Percentiles rank a stretch among this genome's conserved stretches.
Evolutionary conservation across 192 early-diverging fungal genomes (phyloP).

Genomic region (Glomus cerebriforme): DNA sequence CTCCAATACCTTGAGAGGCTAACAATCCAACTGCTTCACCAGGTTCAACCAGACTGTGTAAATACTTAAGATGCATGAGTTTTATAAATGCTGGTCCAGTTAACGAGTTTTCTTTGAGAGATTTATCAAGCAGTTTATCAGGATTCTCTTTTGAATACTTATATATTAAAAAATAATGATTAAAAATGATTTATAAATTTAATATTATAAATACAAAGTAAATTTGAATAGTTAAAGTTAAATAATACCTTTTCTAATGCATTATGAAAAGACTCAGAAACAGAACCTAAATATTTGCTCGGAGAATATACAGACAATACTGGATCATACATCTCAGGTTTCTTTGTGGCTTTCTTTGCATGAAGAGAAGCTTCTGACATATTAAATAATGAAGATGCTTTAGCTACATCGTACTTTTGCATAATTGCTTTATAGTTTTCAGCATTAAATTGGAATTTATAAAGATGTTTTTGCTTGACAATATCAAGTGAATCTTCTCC

Average conservation of each 20-base stretch:
- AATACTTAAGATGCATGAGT: conserved; percentile 95
- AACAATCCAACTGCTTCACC: conserved; percentile 97
- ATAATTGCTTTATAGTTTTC: conserved; percentile 84
- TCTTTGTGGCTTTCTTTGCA: conserved; percentile 78
- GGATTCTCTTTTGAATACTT: conserved; percentile 75
- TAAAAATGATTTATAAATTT: not conserved
- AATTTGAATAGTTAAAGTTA: not conserved
- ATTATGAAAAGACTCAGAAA: conserved; percentile 83
- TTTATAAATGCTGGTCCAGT: conserved; percentile 80
- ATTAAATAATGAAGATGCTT: conserved; percentile 67
- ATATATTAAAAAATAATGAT: not conserved
- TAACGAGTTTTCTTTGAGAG: conserved; percentile 38
- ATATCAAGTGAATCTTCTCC: conserved; percentile 98
- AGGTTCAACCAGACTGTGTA: conserved; percentile 91
- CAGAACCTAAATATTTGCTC: conserved; percentile 80
- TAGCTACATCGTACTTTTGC: conserved; percentile 76
- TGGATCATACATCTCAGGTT: conserved; percentile 71
- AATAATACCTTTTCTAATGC: conserved; percentile 53
- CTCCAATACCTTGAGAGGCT: conserved; percentile 96
- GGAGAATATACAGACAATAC: conserved; percentile 82
- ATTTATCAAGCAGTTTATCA: conserved; percentile 60
- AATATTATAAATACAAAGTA: conserved; percentile 26
- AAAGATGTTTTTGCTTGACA: conserved; percentile 88
- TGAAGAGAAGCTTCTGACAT: conserved; percentile 71
- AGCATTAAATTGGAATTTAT: conserved; percentile 91